Conservation (phyloP, 352 stramenopile species). For the Globisporangium paddicum region DNA sequence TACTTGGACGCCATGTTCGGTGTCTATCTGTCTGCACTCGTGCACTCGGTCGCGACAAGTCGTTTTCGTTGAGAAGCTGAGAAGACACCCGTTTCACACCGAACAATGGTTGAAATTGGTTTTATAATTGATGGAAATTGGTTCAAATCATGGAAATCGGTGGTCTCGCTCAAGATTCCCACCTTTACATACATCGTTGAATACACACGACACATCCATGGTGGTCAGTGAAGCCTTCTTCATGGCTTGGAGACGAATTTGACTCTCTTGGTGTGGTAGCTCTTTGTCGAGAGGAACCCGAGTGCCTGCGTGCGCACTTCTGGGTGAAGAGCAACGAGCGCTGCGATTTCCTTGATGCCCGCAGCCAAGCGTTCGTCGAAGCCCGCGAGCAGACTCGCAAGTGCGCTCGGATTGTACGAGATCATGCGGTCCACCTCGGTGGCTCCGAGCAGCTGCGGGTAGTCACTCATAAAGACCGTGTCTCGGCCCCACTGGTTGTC, state of each 20-base stretch:
- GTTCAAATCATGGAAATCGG: background rate
- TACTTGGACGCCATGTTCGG: constrained; percentile 79
- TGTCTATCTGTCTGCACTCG: background rate
- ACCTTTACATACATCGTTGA: background rate
- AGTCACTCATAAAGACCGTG: constrained; percentile 27
- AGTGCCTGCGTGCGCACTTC: constrained; percentile 16
- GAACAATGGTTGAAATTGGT: too few relatives aligned
- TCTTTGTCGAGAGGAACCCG: constrained; percentile 12
- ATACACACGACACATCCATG: background rate
- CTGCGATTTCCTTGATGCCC: constrained; percentile 10
- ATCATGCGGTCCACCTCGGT: constrained; percentile 17
- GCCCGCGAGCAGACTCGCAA: constrained; percentile 11
- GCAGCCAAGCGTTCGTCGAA: constrained; percentile 12
- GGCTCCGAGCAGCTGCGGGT: constrained; percentile 19
- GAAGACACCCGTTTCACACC: too few relatives aligned
- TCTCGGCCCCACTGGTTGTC: constrained; percentile 23
- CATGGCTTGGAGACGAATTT: constrained; percentile 7
- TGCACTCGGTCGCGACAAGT: background rate
- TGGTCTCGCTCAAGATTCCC: background rate
- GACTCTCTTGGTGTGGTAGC: constrained; percentile 4
- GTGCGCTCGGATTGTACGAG: constrained; percentile 14
- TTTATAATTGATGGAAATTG: background rate
- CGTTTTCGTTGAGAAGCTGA: background rate
- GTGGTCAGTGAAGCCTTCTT: background rate
- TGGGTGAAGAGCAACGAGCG: constrained; percentile 8